These are phyloP conservation scores for Sicyos baderoa DNA, from an alignment of 306 rosid species.

Conservation along the genomic window DNA sequence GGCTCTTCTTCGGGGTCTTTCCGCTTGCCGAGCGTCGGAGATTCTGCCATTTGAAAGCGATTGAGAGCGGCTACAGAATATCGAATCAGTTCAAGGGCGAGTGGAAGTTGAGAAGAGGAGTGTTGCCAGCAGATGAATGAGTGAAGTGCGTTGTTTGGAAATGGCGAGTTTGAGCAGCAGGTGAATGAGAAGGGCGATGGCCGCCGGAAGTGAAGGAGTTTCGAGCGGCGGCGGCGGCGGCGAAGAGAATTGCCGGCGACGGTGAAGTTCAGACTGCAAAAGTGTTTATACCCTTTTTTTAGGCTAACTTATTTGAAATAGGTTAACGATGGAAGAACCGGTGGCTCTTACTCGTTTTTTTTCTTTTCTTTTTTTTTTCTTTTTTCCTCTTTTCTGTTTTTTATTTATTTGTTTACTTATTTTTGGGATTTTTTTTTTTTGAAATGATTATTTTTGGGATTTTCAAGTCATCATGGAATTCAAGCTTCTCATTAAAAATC, in stretches of 20 bases:
- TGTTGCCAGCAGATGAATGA: neutral
- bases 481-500: no score
- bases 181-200: neutral
- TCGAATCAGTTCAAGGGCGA: neutral
- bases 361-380: no score
- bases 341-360: no score
- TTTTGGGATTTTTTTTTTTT: no score
- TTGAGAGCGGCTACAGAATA: neutral
- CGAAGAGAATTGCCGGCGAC: slow-evolving; percentile 4
- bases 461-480: no score
- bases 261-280: neutral
- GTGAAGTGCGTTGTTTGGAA: neutral
- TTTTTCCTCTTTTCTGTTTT: no score
- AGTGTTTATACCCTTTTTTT: neutral
- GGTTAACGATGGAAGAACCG: neutral
- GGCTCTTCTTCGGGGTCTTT: slow-evolving; percentile 29
- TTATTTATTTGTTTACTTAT: no score
- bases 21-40: slow-evolving; percentile 44
- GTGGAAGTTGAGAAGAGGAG: neutral
- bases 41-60: slow-evolving; percentile 40
- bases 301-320: neutral
- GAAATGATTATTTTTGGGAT: no score
- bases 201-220: neutral
- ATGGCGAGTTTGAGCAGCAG: neutral
- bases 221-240: neutral